Percentiles rank a stretch among this genome's conserved stretches.
These are phyloP conservation scores for Tolypocladium paradoxum DNA, from an alignment of 2,329 filamentous ascomycete genomes.

Conservation along the genomic window DNA sequence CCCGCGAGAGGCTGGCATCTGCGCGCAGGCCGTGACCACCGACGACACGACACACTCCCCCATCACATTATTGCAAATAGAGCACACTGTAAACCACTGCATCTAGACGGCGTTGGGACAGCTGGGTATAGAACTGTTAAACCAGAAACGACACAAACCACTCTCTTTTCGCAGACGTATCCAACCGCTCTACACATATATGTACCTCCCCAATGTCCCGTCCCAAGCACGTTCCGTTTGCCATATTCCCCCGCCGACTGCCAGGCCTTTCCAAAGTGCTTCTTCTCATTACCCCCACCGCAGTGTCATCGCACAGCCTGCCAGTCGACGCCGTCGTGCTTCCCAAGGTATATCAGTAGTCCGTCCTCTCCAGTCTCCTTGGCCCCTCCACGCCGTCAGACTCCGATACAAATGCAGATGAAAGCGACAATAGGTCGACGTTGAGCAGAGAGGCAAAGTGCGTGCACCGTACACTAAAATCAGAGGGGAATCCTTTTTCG, in stretches of 20 bases:
- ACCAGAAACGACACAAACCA: neutral
- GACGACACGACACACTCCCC: neutral
- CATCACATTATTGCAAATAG: neutral
- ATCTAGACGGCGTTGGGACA: neutral
- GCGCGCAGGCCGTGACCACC: neutral
- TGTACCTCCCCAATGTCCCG: neutral
- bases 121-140: neutral
- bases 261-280: neutral
- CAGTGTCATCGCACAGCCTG: neutral
- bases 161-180: neutral
- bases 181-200: neutral
- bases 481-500: slow-evolving; percentile 1
- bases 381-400: slow-evolving; percentile 12
- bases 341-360: slow-evolving; percentile 5
- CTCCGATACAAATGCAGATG: slow-evolving; percentile 10
- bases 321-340: neutral
- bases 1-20: slow-evolving; percentile 33
- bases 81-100: neutral
- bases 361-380: slow-evolving; percentile 10
- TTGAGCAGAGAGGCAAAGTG: neutral
- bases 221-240: neutral
- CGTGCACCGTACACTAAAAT: neutral
- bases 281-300: slow-evolving; percentile 7
- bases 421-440: neutral
- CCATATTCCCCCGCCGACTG: neutral